A percentile compares a stretch with the other conserved stretches of the same genome.
Conservation (phyloP, 495 filamentous ascomycete species). For the Penicillium alfredii region DNA sequence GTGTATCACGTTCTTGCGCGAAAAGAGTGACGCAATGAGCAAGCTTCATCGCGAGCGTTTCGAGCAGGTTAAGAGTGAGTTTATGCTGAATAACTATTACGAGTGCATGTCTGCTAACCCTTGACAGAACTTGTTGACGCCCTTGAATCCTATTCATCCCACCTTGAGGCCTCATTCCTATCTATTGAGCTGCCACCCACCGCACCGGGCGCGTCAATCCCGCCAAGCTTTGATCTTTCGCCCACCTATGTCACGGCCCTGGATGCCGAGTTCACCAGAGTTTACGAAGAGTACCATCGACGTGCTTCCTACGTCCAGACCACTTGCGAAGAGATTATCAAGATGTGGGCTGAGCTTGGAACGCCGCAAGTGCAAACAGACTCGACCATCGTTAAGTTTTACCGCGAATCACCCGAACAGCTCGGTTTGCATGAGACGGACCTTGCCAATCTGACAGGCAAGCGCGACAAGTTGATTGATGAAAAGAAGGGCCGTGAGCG, state of each 20-base stretch:
- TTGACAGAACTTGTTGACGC: constrained; percentile 78
- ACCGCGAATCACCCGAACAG: constrained; percentile 85
- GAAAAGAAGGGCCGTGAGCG: constrained; percentile 87
- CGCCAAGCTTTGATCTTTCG: constrained; percentile 81
- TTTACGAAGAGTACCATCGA: constrained; percentile 90
- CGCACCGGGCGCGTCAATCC: constrained; percentile 64
- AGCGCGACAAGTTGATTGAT: constrained; percentile 80
- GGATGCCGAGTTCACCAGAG: constrained; percentile 83
- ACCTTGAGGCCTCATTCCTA: constrained; percentile 83
- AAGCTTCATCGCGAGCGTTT: constrained; percentile 83
- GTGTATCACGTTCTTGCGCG: constrained; percentile 72
- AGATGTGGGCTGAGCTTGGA: constrained; percentile 91
- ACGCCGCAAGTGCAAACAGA: constrained; percentile 92
- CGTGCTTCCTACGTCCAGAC: constrained; percentile 69
- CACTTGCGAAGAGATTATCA: constrained; percentile 77
- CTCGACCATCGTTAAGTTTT: constrained; percentile 73
- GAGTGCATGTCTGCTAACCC: constrained; percentile 20
- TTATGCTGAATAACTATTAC: not conserved
- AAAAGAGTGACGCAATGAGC: constrained; percentile 74
- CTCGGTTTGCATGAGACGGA: constrained; percentile 86
- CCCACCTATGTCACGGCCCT: constrained; percentile 79
- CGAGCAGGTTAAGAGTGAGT: constrained; percentile 87
- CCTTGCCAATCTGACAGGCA: constrained; percentile 60
- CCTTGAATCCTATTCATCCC: constrained; percentile 88
- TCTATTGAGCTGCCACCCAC: constrained; percentile 76